Conservation (phyloP, 768 basidiomycete species). For the Psilocybe tampanensis region DNA sequence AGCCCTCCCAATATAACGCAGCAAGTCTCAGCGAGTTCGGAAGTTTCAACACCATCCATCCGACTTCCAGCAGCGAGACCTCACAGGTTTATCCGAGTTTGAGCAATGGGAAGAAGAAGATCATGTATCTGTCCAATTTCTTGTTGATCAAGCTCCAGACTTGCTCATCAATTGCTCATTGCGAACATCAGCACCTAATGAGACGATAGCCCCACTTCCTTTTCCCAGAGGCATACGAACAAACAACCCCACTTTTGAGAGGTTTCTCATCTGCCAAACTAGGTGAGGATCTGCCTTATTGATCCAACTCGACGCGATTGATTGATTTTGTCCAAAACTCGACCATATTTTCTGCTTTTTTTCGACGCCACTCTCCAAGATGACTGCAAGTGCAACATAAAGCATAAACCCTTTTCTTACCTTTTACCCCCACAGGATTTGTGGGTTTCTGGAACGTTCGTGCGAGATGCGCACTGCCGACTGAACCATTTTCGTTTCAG, state of each 20-base stretch:
- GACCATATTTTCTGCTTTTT: too few species aligned
- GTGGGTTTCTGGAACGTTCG: conserved; percentile 4
- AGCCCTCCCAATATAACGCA: too few species aligned
- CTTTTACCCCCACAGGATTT: not conserved
- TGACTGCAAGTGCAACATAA: not conserved
- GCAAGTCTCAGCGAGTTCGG: too few species aligned
- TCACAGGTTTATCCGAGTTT: too few species aligned
- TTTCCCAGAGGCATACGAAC: not conserved
- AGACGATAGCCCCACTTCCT: not conserved
- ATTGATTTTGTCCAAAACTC: not conserved
- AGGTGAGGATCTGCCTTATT: not conserved
- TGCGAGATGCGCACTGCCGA: too few species aligned
- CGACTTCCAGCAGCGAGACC: too few species aligned
- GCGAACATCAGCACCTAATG: not conserved
- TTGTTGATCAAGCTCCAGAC: not conserved
- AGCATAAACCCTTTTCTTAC: not conserved
- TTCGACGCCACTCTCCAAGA: too few species aligned
- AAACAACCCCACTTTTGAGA: not conserved
- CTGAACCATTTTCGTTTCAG: conserved; percentile 7
- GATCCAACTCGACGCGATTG: not conserved
- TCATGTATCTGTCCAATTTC: not conserved
- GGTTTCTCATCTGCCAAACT: not conserved
- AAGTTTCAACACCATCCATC: too few species aligned
- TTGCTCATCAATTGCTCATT: too few species aligned
- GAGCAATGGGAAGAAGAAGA: too few species aligned